Conservation (phyloP, 2,329 filamentous ascomycete species). For the Pseudocercospora fuligena region DNA sequence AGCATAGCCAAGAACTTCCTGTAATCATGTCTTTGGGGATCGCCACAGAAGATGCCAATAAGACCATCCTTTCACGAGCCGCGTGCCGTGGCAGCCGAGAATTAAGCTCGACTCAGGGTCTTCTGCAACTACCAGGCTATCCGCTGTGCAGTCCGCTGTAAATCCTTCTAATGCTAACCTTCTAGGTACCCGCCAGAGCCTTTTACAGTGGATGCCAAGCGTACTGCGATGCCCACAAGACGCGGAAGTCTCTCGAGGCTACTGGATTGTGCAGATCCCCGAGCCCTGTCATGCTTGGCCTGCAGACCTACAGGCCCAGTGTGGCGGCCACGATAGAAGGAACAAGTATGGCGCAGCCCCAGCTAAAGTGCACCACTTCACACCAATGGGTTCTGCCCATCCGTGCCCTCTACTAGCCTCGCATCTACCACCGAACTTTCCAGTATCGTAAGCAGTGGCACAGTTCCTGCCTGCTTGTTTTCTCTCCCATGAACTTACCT, state of each 20-base stretch:
- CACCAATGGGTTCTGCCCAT: slow-evolving; percentile 11
- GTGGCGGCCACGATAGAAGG: slow-evolving; percentile 23
- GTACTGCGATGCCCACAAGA: slow-evolving; percentile 11
- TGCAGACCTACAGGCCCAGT: slow-evolving; percentile 5
- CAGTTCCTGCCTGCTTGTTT: slow-evolving; percentile 12
- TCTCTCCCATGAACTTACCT: slow-evolving; percentile 14
- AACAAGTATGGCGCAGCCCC: slow-evolving; percentile 24
- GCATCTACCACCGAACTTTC: slow-evolving; percentile 25
- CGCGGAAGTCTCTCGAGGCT: slow-evolving; percentile 20
- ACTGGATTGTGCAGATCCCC: slow-evolving; percentile 21
- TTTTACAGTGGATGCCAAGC: slow-evolving; percentile 18
- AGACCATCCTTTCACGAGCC: slow-evolving; percentile 20
- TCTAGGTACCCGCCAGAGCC: slow-evolving; percentile 10
- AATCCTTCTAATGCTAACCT: slow-evolving; percentile 16
- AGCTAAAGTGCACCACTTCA: slow-evolving; percentile 11
- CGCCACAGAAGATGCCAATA: slow-evolving; percentile 20
- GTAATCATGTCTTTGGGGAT: slow-evolving; percentile 15
- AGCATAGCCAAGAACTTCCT: slow-evolving; percentile 21
- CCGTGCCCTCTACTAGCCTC: slow-evolving; percentile 13
- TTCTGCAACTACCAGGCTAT: slow-evolving; percentile 15
- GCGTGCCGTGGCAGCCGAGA: slow-evolving; percentile 29
- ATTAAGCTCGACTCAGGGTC: slow-evolving; percentile 18
- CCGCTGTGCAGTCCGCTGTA: slow-evolving; percentile 3
- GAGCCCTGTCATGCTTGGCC: slow-evolving; percentile 23
- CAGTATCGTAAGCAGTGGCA: slow-evolving; percentile 24